A percentile compares a stretch with the other conserved stretches of the same genome.
Conservation (phyloP, 2,329 filamentous ascomycete genomes). For the Penicillium sp. region DNA sequence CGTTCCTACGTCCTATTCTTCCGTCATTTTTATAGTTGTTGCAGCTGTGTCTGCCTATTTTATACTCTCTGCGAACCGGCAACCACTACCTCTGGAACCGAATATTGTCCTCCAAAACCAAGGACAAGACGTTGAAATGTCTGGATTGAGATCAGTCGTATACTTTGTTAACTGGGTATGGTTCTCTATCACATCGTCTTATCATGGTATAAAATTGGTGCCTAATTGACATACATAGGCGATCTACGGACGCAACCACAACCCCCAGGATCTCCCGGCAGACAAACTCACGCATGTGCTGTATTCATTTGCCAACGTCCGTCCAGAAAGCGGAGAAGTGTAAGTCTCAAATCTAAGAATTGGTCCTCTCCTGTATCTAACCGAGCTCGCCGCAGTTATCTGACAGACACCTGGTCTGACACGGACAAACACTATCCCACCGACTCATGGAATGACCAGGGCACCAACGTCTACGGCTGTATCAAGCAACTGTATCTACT, state of each 20-base stretch:
- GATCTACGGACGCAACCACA: conserved; percentile 79
- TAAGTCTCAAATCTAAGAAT: conserved; percentile 33
- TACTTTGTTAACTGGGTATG: conserved; percentile 46
- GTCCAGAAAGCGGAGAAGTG: conserved; percentile 74
- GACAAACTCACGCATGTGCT: conserved; percentile 81
- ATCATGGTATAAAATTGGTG: neutral
- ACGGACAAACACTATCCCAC: conserved; percentile 63
- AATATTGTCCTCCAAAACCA: neutral
- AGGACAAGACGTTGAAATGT: conserved; percentile 4
- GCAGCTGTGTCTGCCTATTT: neutral
- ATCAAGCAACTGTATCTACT: conserved; percentile 72
- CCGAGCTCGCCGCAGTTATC: conserved; percentile 28
- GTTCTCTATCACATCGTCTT: neutral
- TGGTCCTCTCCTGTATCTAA: neutral
- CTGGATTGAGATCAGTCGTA: conserved; percentile 33
- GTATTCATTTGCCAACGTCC: conserved; percentile 84
- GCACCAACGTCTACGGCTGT: conserved; percentile 71
- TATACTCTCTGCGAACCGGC: neutral
- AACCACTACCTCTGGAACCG: neutral
- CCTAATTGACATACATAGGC: conserved; percentile 45
- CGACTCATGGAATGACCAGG: conserved; percentile 65
- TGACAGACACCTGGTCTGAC: conserved; percentile 68
- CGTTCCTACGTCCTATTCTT: neutral
- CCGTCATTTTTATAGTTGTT: neutral
- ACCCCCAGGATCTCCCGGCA: conserved; percentile 73